Evolutionary conservation across 2,329 filamentous ascomycete genomes (phyloP), one percentile per base, ranked within the genome.

Genomic region (Didymella pomorum): DNA sequence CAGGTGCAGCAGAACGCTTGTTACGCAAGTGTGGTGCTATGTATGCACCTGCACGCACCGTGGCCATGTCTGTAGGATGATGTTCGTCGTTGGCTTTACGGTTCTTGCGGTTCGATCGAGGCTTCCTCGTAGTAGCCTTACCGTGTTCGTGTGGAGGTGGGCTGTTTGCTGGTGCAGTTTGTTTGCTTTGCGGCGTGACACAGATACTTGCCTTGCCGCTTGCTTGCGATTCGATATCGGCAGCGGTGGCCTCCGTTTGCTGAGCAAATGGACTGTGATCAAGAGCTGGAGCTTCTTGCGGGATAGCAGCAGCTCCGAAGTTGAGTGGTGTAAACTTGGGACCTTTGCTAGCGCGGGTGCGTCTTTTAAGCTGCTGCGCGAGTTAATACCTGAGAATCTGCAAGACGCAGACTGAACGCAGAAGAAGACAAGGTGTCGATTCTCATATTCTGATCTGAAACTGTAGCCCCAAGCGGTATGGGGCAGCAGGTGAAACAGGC

Each of bases 21-120:
- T 65, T 68, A 47, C 70, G 71, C 37, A 70, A 6, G 45, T 73
- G 71, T 10, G 70, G 70, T 14, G 71, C 69, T 18, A 72, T 23
- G n/a, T 60, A 71, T 7, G 46, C 62, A 28, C 51, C 47, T 8
- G 56, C 26, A 9, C 47, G 50, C 10, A 35, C 26, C 4, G 10
- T 12, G 37, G 41, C 29, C 65, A 65, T 68, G 10, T 39, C 12
- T 23, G 35, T 31, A 16, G 18, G 8, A 23, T 51, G 21, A 4
- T 3, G 18, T 10, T 20, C 16, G 9, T n/a, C 20, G 20, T 20
- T 35, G 37, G 5, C 4, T 9, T 26, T 50, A 11, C 25, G 29
- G 23, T 41, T 51, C 6, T 26, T 51, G 25, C 29, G 31, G 2
- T 45, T 50, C 1, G 28, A 26, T 9, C 20, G 26, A 31, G 29